Evolutionary conservation across 768 basidiomycete species (phyloP).

Genomic region (Kwoniella dendrophila): DNA sequence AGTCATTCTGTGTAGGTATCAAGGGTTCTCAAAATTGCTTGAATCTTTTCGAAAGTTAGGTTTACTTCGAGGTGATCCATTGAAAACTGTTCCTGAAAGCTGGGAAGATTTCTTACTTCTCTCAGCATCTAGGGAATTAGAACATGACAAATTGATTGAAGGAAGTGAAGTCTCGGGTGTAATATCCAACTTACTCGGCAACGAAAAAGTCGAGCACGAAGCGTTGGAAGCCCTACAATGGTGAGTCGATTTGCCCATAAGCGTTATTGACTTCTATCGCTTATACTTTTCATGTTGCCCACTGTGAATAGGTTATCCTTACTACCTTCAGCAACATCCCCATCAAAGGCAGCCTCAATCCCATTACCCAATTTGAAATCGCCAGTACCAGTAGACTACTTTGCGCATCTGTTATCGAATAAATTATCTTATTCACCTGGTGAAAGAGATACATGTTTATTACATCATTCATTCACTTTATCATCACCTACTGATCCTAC

Average conservation of each 20-base stretch:
- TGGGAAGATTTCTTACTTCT: slow-evolving; percentile 57
- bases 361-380: slow-evolving; percentile 20
- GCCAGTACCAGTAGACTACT: slow-evolving; percentile 64
- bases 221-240: slow-evolving; percentile 44
- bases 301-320: slow-evolving; percentile 3
- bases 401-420: slow-evolving; percentile 71
- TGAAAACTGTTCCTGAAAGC: slow-evolving; percentile 55
- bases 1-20: slow-evolving; percentile 65
- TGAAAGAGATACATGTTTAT: slow-evolving; percentile 84
- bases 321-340: slow-evolving; percentile 12
- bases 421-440: slow-evolving; percentile 68
- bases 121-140: slow-evolving; percentile 9
- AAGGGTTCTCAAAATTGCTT: slow-evolving; percentile 76
- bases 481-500: neutral
- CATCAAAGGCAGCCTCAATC: slow-evolving; percentile 18
- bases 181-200: slow-evolving; percentile 23
- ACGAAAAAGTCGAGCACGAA: slow-evolving; percentile 16
- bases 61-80: slow-evolving; percentile 61
- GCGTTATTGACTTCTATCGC: neutral
- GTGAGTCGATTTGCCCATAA: slow-evolving; percentile 15
- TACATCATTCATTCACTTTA: slow-evolving; percentile 78
- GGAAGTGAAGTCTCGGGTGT: slow-evolving; percentile 14
- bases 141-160: slow-evolving; percentile 40
- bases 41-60: slow-evolving; percentile 72
- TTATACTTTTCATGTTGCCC: neutral